Percentiles rank a stretch among this genome's conserved stretches.
Evolutionary conservation across 306 rosid species (phyloP).

Genomic region (Canavalia ensiformis): DNA sequence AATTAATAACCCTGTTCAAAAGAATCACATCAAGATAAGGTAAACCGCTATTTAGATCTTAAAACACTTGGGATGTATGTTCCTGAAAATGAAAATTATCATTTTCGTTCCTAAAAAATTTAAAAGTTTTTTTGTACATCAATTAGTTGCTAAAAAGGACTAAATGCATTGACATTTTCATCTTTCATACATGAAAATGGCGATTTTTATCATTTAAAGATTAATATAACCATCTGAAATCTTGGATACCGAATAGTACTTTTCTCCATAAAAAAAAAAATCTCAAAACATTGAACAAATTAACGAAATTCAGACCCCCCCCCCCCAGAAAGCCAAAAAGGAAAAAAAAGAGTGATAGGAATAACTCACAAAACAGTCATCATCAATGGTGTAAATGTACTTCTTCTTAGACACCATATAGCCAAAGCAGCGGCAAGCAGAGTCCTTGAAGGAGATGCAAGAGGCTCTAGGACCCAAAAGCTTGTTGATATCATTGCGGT

Average conservation of each 20-base stretch:
- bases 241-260: too few relatives aligned
- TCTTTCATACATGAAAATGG: too few relatives aligned
- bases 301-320: not conserved
- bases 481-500: conserved; percentile 83
- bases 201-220: too few relatives aligned
- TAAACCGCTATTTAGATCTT: too few relatives aligned
- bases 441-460: conserved; percentile 93
- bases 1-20: not conserved
- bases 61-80: too few relatives aligned
- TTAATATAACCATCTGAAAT: too few relatives aligned
- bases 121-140: too few relatives aligned
- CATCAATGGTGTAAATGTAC: conserved; percentile 91
- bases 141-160: too few relatives aligned
- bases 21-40: not conserved
- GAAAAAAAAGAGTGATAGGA: not conserved
- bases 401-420: conserved; percentile 97
- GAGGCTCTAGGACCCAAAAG: conserved; percentile 78
- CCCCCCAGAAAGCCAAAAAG: not conserved
- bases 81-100: too few relatives aligned
- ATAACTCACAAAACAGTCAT: conserved; percentile 84
- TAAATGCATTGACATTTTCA: too few relatives aligned
- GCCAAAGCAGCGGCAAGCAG: conserved; percentile 95
- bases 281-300: not conserved
- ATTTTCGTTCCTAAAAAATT: too few relatives aligned
- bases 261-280: not conserved